phyloP scores from a whole-genome alignment of 129 eudicot genomes.

The Glebionis coronaria region DNA sequence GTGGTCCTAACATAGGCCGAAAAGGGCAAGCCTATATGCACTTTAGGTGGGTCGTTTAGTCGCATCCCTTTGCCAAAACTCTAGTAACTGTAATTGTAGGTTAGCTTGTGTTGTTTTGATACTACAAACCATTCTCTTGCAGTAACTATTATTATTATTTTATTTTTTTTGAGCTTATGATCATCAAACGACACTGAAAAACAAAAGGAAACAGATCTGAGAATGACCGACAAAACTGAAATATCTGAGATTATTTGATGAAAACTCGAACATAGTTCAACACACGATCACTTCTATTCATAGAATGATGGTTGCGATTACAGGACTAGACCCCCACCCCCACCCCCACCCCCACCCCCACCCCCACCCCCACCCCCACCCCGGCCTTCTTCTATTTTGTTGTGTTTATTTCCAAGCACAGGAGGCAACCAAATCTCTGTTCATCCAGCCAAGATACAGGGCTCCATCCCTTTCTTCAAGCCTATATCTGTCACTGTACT shows the following conservation, averaged over 20 bases:
- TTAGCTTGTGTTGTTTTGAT: background rate
- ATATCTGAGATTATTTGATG: background rate
- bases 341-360: too few relatives aligned
- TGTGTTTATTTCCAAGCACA: constrained; percentile 65
- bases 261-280: constrained; percentile 10
- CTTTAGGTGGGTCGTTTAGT: background rate
- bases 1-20: constrained; percentile 4
- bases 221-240: background rate
- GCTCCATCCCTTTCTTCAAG: constrained; percentile 76
- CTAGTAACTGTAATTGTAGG: background rate
- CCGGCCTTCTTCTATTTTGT: background rate
- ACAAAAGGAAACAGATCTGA: background rate
- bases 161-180: background rate
- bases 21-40: constrained; percentile 1
- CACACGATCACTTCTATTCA: constrained; percentile 15
- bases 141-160: too few relatives aligned
- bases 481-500: constrained; percentile 60
- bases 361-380: too few relatives aligned
- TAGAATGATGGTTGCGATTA: constrained; percentile 12
- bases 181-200: background rate
- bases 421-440: constrained; percentile 72
- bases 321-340: background rate
- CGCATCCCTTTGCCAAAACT: background rate
- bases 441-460: constrained; percentile 76
- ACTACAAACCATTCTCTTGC: background rate